A percentile compares a stretch with the other conserved stretches of the same genome.
phyloP scores from a whole-genome alignment of 176 grass and related monocot species.

The Aegilops bicornis region DNA sequence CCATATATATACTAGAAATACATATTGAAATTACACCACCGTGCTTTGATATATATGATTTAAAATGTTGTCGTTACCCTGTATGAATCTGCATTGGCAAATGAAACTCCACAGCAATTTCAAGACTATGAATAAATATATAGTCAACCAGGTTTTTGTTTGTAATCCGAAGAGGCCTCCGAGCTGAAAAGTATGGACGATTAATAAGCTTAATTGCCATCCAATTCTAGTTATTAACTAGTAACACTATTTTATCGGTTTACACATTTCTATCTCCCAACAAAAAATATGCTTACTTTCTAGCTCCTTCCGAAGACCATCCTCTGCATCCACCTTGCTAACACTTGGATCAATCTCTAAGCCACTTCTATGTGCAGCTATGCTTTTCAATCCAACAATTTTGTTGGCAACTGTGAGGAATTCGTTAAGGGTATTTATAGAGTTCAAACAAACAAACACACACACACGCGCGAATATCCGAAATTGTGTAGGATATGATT shows the following conservation, averaged over 20 bases:
- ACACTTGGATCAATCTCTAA: slow-evolving; percentile 77
- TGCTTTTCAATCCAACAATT: slow-evolving; percentile 91
- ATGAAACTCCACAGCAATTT: slow-evolving; percentile 55
- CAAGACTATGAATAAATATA: slow-evolving; percentile 77
- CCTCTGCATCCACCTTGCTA: slow-evolving; percentile 71
- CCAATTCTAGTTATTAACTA: background rate
- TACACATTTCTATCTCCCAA: background rate
- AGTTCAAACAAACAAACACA: slow-evolving; percentile 1
- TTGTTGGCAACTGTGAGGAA: slow-evolving; percentile 54
- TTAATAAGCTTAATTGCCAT: background rate
- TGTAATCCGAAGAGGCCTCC: slow-evolving; percentile 60
- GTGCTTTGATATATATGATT: background rate
- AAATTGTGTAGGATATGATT: slow-evolving; percentile 82
- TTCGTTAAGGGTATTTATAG: slow-evolving; percentile 48
- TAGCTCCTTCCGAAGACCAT: slow-evolving; percentile 70
- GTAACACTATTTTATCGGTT: background rate
- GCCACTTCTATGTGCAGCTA: slow-evolving; percentile 89
- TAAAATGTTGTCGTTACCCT: slow-evolving; percentile 56
- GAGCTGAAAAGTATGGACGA: slow-evolving; percentile 63
- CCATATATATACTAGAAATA: background rate
- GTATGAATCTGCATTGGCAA: slow-evolving; percentile 94
- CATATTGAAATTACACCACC: slow-evolving; percentile 15
- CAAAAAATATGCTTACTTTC: slow-evolving; percentile 40
- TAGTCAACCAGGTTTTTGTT: slow-evolving; percentile 95
- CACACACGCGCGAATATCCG: background rate